These are phyloP conservation scores for Lodderomyces oxycetoniae DNA, from an alignment of 1,139 yeast species.

Conservation along the genomic window DNA sequence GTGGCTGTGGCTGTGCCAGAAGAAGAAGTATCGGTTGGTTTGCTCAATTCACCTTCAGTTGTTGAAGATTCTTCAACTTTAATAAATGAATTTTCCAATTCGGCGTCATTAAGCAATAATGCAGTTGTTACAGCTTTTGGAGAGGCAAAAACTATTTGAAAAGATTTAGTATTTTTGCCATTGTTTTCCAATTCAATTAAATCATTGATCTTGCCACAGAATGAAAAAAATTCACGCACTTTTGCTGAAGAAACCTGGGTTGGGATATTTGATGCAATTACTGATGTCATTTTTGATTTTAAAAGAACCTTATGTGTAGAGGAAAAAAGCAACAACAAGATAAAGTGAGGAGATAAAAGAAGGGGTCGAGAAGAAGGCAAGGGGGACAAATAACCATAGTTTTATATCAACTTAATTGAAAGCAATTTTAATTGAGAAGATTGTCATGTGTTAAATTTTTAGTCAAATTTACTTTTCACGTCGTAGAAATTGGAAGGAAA, in stretches of 20 bases:
- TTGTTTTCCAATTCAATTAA: conserved; percentile 9
- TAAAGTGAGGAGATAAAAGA: neutral
- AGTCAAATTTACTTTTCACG: no score
- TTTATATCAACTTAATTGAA: no score
- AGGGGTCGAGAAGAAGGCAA: neutral
- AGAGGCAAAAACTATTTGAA: conserved; percentile 49
- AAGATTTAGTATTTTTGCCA: conserved; percentile 22
- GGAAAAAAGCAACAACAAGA: conserved; percentile 1
- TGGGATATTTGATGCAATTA: conserved; percentile 62
- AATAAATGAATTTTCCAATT: conserved; percentile 56
- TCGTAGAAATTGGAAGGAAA: neutral
- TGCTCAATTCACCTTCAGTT: conserved; percentile 8
- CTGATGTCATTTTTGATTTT: conserved; percentile 28
- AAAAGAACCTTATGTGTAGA: neutral
- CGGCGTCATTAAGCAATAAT: conserved; percentile 66
- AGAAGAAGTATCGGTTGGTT: neutral
- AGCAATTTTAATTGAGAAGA: no score
- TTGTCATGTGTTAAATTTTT: no score
- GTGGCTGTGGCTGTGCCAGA: conserved; percentile 1
- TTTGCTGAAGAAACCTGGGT: conserved; percentile 49
- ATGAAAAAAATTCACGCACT: conserved; percentile 64
- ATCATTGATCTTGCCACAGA: conserved; percentile 63
- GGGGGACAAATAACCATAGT: neutral
- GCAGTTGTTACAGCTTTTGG: conserved; percentile 72
- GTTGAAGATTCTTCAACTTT: conserved; percentile 34